Base-by-base conservation (phyloP, 345 rosid genomes). In the Bretschneidera sinensis region DNA sequence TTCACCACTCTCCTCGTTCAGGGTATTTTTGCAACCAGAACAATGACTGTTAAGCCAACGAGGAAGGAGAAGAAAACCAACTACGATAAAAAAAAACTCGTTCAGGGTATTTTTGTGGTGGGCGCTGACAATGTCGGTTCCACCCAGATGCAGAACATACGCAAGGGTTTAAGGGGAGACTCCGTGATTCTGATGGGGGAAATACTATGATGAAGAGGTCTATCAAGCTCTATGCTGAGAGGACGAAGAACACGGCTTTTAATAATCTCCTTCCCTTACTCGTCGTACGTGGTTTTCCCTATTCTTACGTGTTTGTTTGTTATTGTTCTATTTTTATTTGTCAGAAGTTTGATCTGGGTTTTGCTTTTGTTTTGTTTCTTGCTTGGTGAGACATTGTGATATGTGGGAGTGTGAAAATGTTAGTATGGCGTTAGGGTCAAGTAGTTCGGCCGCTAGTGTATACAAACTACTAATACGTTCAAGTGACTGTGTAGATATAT, bases 161-260 rank as follows among this genome's bases (percentile, higher is more conserved):
- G 91, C 57, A 57, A 50, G 24, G 92, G 91, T 51, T 75, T 84
- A 55, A 74, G 92, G 34, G 96, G 91, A 3, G 78, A 88, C 55
- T 83, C 92, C 0, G 50, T 85, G 1, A 74, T 86, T 7, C 81
- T 86, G 18, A 78, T 86, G 96, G 88, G 92, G 84, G 84, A 76
- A 89, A 89, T 63, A 86, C 96, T 23, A 84, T 84, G 96, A 89
- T 86, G 90, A 88, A 86, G 69, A 79, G 92, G 70, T 69, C 92
- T 14, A 66, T 86, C 63, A 79, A 78, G 74, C 63, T 88, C 9
- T 90, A 86, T 58, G 67, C 96, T 17, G 85, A 86, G 55, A 67
- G 67, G 4, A 77, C 87, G 0, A 76, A 73, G 16, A 84, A 84
- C 67, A 61, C 64, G 0, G 71, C 65, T 3, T 65, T 82, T 61